phyloP scores from a whole-genome alignment of 208 protist species.

The Blastocrithidia nonstop region DNA sequence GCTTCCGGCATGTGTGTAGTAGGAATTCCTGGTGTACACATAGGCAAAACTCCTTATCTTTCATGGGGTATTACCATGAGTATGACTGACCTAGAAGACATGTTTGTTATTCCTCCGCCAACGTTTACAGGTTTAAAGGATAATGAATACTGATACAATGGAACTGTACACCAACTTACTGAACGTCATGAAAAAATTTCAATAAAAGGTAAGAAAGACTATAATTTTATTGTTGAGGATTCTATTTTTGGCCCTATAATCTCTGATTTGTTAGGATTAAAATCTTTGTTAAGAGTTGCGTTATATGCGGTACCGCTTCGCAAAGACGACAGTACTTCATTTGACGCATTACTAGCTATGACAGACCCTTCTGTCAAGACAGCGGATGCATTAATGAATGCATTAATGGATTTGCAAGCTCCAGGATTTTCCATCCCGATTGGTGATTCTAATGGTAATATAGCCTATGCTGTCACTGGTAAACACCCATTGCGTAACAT shows the following conservation, averaged over 20 bases:
- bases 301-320: conserved; percentile 25
- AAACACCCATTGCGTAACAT: conserved; percentile 14
- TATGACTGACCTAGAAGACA: conserved; percentile 42
- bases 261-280: conserved; percentile 18
- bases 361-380: conserved; percentile 17
- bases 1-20: conserved; percentile 21
- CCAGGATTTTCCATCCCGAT: conserved; percentile 47
- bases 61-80: conserved; percentile 58
- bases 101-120: conserved; percentile 25
- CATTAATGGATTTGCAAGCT: conserved; percentile 14
- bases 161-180: conserved; percentile 11
- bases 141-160: conserved; percentile 25
- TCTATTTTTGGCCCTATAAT: conserved; percentile 32
- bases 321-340: conserved; percentile 18
- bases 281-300: conserved; percentile 12
- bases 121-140: conserved; percentile 8
- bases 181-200: conserved; percentile 24
- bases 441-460: conserved; percentile 21
- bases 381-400: conserved; percentile 27
- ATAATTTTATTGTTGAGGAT: conserved; percentile 28
- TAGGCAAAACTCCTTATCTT: conserved; percentile 30
- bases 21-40: conserved; percentile 34
- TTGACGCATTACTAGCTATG: conserved; percentile 14
- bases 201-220: conserved; percentile 26
- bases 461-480: conserved; percentile 36